phyloP scores from a whole-genome alignment of 176 grass and related monocot species.

The Rhipidocladum racemiflorum region DNA sequence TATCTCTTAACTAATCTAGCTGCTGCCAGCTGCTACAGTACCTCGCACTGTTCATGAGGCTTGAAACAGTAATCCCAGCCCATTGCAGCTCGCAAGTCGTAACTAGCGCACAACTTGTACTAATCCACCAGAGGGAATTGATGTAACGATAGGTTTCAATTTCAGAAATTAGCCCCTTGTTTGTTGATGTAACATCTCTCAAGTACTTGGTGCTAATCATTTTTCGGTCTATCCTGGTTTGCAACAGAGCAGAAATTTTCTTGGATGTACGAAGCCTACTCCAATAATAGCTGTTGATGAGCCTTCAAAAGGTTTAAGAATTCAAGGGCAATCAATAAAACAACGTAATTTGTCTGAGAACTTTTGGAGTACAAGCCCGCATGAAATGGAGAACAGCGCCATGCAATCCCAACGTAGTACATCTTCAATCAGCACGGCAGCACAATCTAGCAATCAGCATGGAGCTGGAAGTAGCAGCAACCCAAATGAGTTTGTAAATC shows the following conservation, averaged over 20 bases:
- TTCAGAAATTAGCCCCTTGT: neutral
- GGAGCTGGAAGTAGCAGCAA: slow-evolving; percentile 74
- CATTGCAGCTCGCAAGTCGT: too few relatives aligned
- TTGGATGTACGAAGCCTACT: slow-evolving; percentile 77
- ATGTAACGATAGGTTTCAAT: neutral
- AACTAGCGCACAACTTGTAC: neutral
- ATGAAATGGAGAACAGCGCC: slow-evolving; percentile 75
- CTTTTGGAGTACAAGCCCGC: slow-evolving; percentile 90
- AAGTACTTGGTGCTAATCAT: slow-evolving; percentile 49
- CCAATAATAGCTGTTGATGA: slow-evolving; percentile 90
- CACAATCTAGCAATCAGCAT: slow-evolving; percentile 54
- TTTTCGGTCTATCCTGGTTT: slow-evolving; percentile 57
- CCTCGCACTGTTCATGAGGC: too few relatives aligned
- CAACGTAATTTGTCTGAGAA: slow-evolving; percentile 61
- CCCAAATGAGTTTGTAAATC: slow-evolving; percentile 77
- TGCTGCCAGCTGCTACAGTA: too few relatives aligned
- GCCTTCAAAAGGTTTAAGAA: slow-evolving; percentile 87
- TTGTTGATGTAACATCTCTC: neutral
- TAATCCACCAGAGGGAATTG: neutral
- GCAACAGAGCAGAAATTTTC: slow-evolving; percentile 99
- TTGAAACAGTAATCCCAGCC: too few relatives aligned
- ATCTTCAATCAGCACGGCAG: slow-evolving; percentile 76
- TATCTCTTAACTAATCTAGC: too few relatives aligned
- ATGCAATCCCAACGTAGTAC: slow-evolving; percentile 81
- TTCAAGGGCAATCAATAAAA: slow-evolving; percentile 73